Conservation (phyloP, 2,329 filamentous ascomycete species). For the Ascosphaera pollenicola region DNA sequence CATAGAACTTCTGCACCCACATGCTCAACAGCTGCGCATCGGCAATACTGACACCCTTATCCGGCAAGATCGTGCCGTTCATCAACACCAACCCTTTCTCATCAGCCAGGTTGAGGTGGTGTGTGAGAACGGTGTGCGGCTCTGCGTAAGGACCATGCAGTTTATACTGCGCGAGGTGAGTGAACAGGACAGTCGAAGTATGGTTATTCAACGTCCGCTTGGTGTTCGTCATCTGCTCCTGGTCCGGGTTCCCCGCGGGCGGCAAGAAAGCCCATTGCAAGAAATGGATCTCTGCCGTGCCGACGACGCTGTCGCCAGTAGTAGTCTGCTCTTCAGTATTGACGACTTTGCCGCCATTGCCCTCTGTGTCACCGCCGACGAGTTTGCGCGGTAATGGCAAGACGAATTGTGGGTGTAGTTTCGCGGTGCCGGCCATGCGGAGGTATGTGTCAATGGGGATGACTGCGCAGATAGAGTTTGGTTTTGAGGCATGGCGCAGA, state of each 20-base stretch:
- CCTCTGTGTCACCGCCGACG: constrained; percentile 10
- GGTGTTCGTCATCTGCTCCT: constrained; percentile 7
- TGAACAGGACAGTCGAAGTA: constrained; percentile 68
- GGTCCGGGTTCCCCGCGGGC: constrained; percentile 21
- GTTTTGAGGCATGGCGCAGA: constrained; percentile 53
- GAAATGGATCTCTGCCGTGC: constrained; percentile 80
- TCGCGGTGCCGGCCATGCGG: constrained; percentile 48
- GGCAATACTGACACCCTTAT: constrained; percentile 51
- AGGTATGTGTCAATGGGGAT: constrained; percentile 55
- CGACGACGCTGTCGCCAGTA: constrained; percentile 7
- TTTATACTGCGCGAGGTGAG: constrained; percentile 84
- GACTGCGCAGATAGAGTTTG: constrained; percentile 60
- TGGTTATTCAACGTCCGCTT: constrained; percentile 25
- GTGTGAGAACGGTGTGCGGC: constrained; percentile 84
- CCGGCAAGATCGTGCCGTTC: constrained; percentile 58
- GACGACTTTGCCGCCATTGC: constrained; percentile 33
- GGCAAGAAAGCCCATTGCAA: constrained; percentile 88
- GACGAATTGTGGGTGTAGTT: constrained; percentile 66
- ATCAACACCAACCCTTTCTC: constrained; percentile 65
- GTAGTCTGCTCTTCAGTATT: constrained; percentile 7
- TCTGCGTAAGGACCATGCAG: constrained; percentile 68
- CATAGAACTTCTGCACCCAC: constrained; percentile 87
- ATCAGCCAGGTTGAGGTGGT: constrained; percentile 59
- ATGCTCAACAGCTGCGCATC: constrained; percentile 81
- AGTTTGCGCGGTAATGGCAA: constrained; percentile 46